Evolutionary conservation across 1,284 basidiomycete species (phyloP).

Genomic region (Papiliotrema terrestris): DNA sequence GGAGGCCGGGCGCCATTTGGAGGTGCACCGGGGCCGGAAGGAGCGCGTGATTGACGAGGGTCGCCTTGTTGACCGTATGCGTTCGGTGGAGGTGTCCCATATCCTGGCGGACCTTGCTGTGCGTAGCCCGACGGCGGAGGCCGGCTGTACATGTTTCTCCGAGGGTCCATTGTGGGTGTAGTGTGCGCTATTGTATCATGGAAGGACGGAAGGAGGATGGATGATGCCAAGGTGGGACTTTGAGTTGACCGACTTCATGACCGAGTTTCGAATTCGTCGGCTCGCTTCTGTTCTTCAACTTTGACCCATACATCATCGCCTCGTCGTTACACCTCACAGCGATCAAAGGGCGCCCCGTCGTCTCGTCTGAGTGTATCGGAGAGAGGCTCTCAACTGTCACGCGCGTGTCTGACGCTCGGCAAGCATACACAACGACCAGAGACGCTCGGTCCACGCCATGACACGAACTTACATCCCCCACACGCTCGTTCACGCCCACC

Average conservation of each 20-base stretch:
- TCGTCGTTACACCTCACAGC: not conserved
- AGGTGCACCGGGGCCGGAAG: not conserved
- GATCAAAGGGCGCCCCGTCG: not conserved
- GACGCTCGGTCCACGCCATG: not conserved
- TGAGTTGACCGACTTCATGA: too few relatives aligned
- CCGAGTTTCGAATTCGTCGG: too few relatives aligned
- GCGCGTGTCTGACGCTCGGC: not conserved
- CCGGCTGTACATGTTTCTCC: not conserved
- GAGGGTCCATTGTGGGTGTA: not conserved
- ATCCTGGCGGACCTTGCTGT: not conserved
- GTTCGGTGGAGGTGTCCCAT: not conserved
- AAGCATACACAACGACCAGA: not conserved
- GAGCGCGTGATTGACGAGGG: not conserved
- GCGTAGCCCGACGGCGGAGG: not conserved
- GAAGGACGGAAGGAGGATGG: not conserved
- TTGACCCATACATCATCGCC: not conserved
- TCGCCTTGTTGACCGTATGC: not conserved
- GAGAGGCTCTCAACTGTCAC: not conserved
- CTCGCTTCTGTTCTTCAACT: too few relatives aligned
- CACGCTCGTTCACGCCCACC: conserved; percentile 39
- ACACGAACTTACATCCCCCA: conserved; percentile 15
- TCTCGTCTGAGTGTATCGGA: not conserved
- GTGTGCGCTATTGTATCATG: too few relatives aligned
- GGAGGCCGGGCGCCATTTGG: not conserved
- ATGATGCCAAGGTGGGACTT: too few relatives aligned